phyloP scores from a whole-genome alignment of 148 eudicot genomes.

The Camellia lanceoleosa region DNA sequence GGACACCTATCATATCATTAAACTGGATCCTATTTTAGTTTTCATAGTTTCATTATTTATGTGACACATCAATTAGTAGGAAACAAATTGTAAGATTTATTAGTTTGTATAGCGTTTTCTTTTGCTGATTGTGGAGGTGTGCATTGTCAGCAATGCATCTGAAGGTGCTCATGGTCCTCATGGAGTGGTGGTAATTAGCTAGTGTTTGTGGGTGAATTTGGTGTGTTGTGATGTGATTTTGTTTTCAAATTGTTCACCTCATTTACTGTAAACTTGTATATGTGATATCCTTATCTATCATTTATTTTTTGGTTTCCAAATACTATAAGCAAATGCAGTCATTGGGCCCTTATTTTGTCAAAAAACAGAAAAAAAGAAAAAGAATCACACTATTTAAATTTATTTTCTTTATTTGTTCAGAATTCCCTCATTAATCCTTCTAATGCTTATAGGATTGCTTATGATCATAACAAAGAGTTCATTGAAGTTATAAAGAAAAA shows the following conservation, averaged over 20 bases:
- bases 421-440: background rate
- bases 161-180: too few species aligned
- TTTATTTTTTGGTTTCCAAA: background rate
- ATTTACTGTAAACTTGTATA: background rate
- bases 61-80: too few species aligned
- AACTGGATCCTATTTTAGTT: too few species aligned
- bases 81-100: too few species aligned
- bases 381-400: background rate
- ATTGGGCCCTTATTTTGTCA: background rate
- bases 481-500: conserved; percentile 29
- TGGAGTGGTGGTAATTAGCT: background rate
- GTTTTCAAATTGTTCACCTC: background rate
- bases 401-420: background rate
- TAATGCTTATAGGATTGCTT: conserved; percentile 29
- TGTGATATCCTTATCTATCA: background rate
- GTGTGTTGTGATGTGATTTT: too few species aligned
- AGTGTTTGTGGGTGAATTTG: background rate
- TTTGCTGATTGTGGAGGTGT: too few species aligned
- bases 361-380: too few species aligned
- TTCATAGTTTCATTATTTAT: too few species aligned
- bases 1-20: too few species aligned
- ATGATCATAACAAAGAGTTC: conserved; percentile 20
- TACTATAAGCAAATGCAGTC: background rate
- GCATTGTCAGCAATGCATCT: too few species aligned
- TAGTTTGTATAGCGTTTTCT: too few species aligned